Base-by-base conservation (phyloP, 352 stramenopile genomes). In the Pythium phragmitis region DNA sequence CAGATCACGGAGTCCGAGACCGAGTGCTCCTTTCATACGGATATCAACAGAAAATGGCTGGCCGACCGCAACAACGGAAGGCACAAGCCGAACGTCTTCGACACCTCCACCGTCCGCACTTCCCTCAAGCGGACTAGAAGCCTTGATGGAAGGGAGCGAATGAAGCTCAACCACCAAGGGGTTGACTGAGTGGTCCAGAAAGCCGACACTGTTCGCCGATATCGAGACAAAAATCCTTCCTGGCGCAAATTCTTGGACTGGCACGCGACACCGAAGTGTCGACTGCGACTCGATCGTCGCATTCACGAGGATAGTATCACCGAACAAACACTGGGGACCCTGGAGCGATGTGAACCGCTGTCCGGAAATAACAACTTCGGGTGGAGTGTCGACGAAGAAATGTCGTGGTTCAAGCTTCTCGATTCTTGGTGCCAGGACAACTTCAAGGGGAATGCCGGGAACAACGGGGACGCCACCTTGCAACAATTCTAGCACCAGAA, bases 261-360 rank as follows among this genome's bases (percentile, higher is more conserved):
- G 70, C 7, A 57, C 21, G 2, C 19, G 26, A 33, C 70, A 77
- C 14, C 49, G 16, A 23, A 74, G 14, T 11, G 19, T 36, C 3
- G 61, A 62, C 37, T 46, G 8, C 19, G 70, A 72, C 1, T 62
- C 39, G 2, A 69, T 49, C 4, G 12, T 45, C 21, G 70, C 70
- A 21, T 47, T n/a, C 4, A 72, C 62, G 13, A 47, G 45, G 5
- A 52, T 39, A 6, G 6, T 55, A 16, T 67, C 60, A 33, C 67
- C 67, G 42, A 74, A 72, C 2, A 74, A 26, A 33, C 70, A 77
- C 5, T 67, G 63, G 16, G 74, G 14, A n/a, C 58, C 52, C 34
- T 59, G 26, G 1, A 54, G 8, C 0, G 23, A 36, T 6, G 54
- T 21, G 46, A 76, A 76, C 0, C 63, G 65, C n/a, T 59, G 14